Evolutionary conservation across 805 yeast species (phyloP).

Genomic region (Clavispora fructus): DNA sequence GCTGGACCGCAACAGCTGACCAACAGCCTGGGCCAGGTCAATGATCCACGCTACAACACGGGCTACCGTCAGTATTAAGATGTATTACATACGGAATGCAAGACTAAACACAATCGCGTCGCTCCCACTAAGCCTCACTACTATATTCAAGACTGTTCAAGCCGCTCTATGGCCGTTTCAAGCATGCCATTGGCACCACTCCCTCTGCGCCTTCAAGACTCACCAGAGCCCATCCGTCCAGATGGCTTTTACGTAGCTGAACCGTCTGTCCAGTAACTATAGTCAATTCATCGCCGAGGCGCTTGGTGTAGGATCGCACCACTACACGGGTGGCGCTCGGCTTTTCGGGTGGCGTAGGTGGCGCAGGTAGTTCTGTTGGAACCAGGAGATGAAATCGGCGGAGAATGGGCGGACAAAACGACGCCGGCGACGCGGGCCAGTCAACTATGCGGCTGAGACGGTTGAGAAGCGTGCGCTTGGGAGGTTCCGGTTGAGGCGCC

Average conservation of each 20-base stretch:
- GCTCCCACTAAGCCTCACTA: no score
- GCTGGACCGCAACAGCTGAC: conserved; percentile 5
- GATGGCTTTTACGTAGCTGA: conserved; percentile 17
- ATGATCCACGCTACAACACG: conserved; percentile 2
- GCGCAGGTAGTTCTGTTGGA: not conserved
- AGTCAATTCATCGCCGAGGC: conserved; percentile 30
- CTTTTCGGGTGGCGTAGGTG: not conserved
- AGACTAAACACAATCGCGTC: not conserved
- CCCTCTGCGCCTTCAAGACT: conserved; percentile 20
- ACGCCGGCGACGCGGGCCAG: conserved; percentile 16
- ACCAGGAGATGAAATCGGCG: not conserved
- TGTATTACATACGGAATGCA: no score
- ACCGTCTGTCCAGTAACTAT: conserved; percentile 28
- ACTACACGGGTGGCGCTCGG: conserved; percentile 14
- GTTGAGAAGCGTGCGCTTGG: conserved; percentile 1
- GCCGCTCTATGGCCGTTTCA: conserved; percentile 6
- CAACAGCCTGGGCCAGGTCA: conserved; percentile 1
- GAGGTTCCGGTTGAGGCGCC: not conserved
- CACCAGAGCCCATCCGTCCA: conserved; percentile 39
- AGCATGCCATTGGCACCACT: conserved; percentile 29
- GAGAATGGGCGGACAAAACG: not conserved
- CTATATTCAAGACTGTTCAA: no score
- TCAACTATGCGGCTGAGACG: conserved; percentile 22
- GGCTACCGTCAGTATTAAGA: conserved; percentile 2
- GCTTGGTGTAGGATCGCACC: conserved; percentile 21